Percentiles rank a stretch among this genome's conserved stretches.
Conservation (phyloP, 495 filamentous ascomycete species). For the Sphaerosporella brunnea region DNA sequence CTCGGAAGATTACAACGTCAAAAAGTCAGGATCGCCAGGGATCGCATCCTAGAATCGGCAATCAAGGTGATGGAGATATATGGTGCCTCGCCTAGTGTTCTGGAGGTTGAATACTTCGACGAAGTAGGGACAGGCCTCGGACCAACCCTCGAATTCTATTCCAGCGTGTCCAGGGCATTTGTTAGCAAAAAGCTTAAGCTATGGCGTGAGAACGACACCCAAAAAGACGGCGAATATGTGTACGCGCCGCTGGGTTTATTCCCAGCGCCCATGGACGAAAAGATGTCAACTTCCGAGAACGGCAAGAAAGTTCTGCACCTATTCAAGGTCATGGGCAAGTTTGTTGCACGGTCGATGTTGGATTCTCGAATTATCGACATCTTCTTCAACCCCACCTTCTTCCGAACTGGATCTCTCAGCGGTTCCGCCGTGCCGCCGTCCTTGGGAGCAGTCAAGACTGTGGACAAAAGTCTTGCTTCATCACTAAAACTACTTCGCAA, state of each 20-base stretch:
- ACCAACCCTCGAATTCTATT: conserved; percentile 96
- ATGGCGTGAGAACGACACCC: conserved; percentile 84
- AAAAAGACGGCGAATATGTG: conserved; percentile 59
- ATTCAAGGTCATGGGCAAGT: conserved; percentile 91
- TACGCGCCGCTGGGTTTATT: conserved; percentile 77
- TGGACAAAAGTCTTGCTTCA: conserved; percentile 69
- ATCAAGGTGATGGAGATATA: conserved; percentile 99
- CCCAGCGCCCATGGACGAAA: conserved; percentile 75
- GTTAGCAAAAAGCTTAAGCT: conserved; percentile 91
- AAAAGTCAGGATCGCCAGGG: conserved; percentile 87
- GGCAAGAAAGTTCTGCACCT: conserved; percentile 68
- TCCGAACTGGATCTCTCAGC: conserved; percentile 65
- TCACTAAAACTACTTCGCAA: conserved; percentile 78
- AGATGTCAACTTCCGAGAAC: conserved; percentile 52
- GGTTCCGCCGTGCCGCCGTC: conserved; percentile 60
- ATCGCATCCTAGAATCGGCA: conserved; percentile 86
- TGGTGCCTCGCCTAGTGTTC: conserved; percentile 78
- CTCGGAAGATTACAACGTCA: conserved; percentile 88
- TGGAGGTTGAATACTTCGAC: conserved; percentile 98
- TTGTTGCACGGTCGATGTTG: conserved; percentile 94
- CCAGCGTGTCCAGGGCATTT: conserved; percentile 92
- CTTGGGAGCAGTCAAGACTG: conserved; percentile 75
- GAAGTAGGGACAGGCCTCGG: conserved; percentile 95
- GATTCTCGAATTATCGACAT: conserved; percentile 97
- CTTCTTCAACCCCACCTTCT: conserved; percentile 94